phyloP scores from a whole-genome alignment of 2,329 filamentous ascomycete species.

The Pseudogymnoascus sp. region DNA sequence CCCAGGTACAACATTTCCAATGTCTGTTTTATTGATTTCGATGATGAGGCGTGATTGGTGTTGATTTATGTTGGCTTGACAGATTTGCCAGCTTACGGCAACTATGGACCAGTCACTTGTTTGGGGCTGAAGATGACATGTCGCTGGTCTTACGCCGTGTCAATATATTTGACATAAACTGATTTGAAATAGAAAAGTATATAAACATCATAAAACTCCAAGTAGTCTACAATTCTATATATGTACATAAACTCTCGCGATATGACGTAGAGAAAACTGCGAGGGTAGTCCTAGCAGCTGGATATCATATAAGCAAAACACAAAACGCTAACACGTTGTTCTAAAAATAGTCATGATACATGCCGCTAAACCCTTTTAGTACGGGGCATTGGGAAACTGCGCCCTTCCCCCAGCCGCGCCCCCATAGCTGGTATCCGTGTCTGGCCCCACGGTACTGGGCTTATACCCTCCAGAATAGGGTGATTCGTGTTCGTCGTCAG shows the following conservation, averaged over 20 bases:
- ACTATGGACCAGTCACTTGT: neutral
- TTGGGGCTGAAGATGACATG: neutral
- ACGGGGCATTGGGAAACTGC: neutral
- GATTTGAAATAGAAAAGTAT: neutral
- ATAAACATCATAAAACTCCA: slow-evolving; percentile 1
- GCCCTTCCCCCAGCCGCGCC: neutral
- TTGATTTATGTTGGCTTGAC: neutral
- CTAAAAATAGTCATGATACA: slow-evolving; percentile 6
- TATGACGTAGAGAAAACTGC: neutral
- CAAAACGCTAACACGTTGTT: neutral
- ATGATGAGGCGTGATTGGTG: neutral
- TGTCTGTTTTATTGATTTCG: neutral
- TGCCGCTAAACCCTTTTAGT: neutral
- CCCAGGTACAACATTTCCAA: neutral
- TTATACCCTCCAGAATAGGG: neutral
- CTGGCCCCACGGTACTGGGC: neutral
- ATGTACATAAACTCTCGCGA: slow-evolving; percentile 2
- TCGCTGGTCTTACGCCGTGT: slow-evolving; percentile 50
- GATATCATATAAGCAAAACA: slow-evolving; percentile 3
- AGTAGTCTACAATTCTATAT: slow-evolving; percentile 5
- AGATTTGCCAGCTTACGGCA: neutral
- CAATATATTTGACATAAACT: slow-evolving; percentile 72
- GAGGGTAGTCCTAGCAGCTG: neutral
- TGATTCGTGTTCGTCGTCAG: neutral
- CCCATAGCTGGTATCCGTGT: neutral